A percentile compares a stretch with the other conserved stretches of the same genome.
phyloP scores from a whole-genome alignment of 2,329 filamentous ascomycete genomes.

The Pestalotiopsis sp. region DNA sequence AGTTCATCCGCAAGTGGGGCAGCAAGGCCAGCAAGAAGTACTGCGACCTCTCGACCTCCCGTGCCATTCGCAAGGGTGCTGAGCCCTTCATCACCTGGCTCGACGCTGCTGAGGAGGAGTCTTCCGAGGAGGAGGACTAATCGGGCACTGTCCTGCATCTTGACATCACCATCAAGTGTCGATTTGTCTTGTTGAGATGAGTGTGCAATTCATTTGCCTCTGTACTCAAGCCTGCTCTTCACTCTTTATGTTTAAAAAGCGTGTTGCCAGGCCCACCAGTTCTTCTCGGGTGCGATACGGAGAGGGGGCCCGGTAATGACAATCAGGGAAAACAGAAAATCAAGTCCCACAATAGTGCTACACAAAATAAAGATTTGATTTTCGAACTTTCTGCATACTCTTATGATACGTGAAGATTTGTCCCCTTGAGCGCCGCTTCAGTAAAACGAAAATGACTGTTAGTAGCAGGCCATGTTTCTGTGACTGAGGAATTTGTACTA shows the following conservation, averaged over 20 bases:
- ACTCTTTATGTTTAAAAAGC: background rate
- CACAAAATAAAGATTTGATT: background rate
- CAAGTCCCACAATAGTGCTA: background rate
- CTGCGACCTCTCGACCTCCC: slow-evolving; percentile 83
- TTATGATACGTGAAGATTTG: too few relatives aligned
- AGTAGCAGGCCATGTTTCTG: too few relatives aligned
- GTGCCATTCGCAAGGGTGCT: slow-evolving; percentile 93
- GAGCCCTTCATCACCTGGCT: slow-evolving; percentile 96
- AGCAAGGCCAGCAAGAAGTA: slow-evolving; percentile 98
- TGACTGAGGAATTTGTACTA: too few relatives aligned
- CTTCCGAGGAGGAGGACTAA: slow-evolving; percentile 57
- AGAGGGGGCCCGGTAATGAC: background rate
- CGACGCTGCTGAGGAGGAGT: slow-evolving; percentile 78
- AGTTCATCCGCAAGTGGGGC: slow-evolving; percentile 88
- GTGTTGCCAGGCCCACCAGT: background rate
- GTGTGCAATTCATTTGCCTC: background rate
- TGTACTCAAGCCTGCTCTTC: background rate
- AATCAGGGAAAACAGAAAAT: background rate
- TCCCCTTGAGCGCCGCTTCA: too few relatives aligned
- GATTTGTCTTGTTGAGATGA: too few relatives aligned
- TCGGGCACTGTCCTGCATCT: background rate
- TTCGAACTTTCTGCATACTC: background rate
- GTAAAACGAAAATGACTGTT: too few relatives aligned
- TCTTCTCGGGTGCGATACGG: background rate
- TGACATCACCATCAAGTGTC: background rate